Evolutionary conservation across 176 grass and related monocot genomes (phyloP), one percentile per base, ranked within the genome.

Genomic region (Carex myosuroides): DNA sequence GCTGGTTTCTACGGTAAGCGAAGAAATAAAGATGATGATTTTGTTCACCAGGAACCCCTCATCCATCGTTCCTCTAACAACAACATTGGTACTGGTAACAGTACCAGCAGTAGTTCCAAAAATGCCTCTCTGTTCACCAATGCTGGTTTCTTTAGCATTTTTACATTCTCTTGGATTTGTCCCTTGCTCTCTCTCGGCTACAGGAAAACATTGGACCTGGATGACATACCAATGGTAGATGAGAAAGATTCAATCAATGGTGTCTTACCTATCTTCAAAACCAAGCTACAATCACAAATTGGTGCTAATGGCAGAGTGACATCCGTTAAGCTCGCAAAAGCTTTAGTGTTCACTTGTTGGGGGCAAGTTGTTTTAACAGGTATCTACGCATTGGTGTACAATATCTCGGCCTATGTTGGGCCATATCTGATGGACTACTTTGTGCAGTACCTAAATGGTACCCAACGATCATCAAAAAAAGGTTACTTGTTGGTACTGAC

Each of bases 151-250:
- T 79, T 93, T 8, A 91, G 89, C 44, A 57, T 60, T 18, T 85
- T 97, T 30, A 91, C 91, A 1, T 97, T 97, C 90, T 93, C 86
- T 71, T 97, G 94, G 94, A 80, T 97, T 63, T 70, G 81, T 1
- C 91, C 91, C 9, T 84, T 93, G 79, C 87, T 97, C 62, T 65
- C 92, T n/a, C 13, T 90, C 10, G 94, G 94, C 12, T 82, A 44
- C 50, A 87, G 44, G 39, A 93, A 93, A 83, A 84, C 89, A 17
- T 75, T 97, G 66, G 89, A 91, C 72, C 84, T 93, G 22, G 32
- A 91, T 2, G 94, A 97, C 46, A 87, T 93, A 6, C 94, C 94
- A 0, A 79, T 73, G 5, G 70, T 97, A 70, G 84, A 85, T 74
- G 48, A 20, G 37, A 80, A 9, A 22, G 89, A 93, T 60, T 88